phyloP scores from a whole-genome alignment of 202 grass and related monocot species.

The Eragrostis tef region DNA sequence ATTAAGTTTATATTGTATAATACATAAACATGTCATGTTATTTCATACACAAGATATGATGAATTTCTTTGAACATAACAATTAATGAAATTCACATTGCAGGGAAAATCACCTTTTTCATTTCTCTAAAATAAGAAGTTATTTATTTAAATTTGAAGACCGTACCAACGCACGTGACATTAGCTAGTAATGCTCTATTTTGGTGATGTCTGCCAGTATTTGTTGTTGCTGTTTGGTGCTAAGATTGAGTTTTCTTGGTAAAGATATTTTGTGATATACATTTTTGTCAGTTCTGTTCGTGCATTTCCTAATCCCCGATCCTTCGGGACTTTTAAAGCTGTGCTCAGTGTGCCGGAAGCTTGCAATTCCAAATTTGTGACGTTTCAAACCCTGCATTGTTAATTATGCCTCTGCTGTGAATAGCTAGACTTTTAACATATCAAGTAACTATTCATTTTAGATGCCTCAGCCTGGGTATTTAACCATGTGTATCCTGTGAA shows the following conservation, averaged over 20 bases:
- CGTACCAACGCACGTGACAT: too few species aligned
- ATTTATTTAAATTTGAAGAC: too few species aligned
- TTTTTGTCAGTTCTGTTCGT: background rate
- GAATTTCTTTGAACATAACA: too few species aligned
- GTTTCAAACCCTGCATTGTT: background rate
- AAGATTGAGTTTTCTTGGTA: background rate
- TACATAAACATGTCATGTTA: too few species aligned
- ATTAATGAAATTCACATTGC: too few species aligned
- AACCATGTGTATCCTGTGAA: background rate
- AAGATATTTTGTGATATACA: background rate
- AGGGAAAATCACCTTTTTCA: too few species aligned
- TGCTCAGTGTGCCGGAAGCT: background rate
- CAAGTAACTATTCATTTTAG: background rate
- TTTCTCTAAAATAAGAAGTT: too few species aligned
- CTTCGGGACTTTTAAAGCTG: background rate
- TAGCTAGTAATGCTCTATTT: background rate
- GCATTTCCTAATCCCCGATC: background rate
- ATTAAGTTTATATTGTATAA: too few species aligned
- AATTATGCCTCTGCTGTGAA: background rate
- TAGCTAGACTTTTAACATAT: background rate
- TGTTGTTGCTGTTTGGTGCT: background rate
- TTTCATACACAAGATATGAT: too few species aligned
- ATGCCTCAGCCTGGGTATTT: background rate
- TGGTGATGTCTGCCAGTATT: background rate
- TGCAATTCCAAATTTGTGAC: background rate